Base-by-base conservation (phyloP, 2,329 filamentous ascomycete species). In the Ceratocystis smalleyi region DNA sequence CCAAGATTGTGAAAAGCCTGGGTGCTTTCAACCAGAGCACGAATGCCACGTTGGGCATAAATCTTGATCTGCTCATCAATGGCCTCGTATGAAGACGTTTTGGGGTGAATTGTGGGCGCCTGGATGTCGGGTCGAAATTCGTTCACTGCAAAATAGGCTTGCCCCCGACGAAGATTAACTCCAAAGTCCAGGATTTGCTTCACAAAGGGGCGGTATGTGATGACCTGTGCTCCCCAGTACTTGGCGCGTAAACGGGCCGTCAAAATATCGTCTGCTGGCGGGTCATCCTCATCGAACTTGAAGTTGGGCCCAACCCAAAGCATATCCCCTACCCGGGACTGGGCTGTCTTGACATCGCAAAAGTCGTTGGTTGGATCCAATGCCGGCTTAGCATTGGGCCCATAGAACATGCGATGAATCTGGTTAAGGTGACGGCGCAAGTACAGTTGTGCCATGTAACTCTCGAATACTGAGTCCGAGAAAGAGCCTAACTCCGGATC, bases 141-240 rank as follows among this genome's bases (percentile, higher is more conserved):
- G 2, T 32, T 65, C 3, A 62, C 69, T 61, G 69, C 68, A 51
- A 68, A 73, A 66, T 68, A 73, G 68, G 74, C 71, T 3, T 73
- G 71, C 61, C 70, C 72, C 1, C 70, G 70, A 57, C 69, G 73
- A 67, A 74, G 72, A 17, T 73, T 71, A 66, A 72, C 70, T 69
- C 74, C 75, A 71, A 77, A 73, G 68, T 83, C 73, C 69, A 86
- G 73, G 57, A 86, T 80, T 67, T 79, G 76, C 68, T 78, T 76
- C 63, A 86, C 72, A 67, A 92, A 90, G 0, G 89, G 89, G 27
- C 94, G 83, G 72, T 94, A 88, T 30, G 92, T 91, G 71, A 97
- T 91, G 67, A 95, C 91, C 68, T 87, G 83, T 0, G 90, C 91
- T 22, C 94, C 94, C 78, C 92, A 97, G 74, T 94, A 97, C 73